Evolutionary conservation across 495 filamentous ascomycete genomes (phyloP).

Genomic region (Paragyromitra xinjiangensis): DNA sequence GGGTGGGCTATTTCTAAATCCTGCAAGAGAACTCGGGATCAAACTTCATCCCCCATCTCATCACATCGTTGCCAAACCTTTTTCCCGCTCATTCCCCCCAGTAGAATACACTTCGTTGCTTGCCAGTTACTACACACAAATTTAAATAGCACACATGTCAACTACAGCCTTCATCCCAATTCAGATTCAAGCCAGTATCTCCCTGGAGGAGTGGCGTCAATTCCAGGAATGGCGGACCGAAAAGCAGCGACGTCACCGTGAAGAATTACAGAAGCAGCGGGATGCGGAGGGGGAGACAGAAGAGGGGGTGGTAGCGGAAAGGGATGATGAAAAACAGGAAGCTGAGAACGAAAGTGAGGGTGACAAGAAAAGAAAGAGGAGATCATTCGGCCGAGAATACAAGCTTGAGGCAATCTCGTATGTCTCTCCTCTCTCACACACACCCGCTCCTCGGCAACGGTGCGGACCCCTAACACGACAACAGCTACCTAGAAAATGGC

Average conservation of each 20-base stretch:
- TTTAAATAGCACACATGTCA: conserved; percentile 39
- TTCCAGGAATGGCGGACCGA: conserved; percentile 50
- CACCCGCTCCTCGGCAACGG: conserved; percentile 26
- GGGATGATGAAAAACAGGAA: conserved; percentile 34
- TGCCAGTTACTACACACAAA: conserved; percentile 25
- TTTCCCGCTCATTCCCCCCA: neutral
- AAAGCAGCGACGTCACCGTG: conserved; percentile 48
- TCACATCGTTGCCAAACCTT: conserved; percentile 20
- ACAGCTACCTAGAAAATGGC: conserved; percentile 52
- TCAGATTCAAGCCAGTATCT: conserved; percentile 49
- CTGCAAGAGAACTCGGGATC: conserved; percentile 46
- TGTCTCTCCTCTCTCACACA: conserved; percentile 28
- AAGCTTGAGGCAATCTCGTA: conserved; percentile 53
- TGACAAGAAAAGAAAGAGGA: conserved; percentile 50
- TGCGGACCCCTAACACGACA: conserved; percentile 18
- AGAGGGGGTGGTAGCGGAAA: conserved; percentile 15
- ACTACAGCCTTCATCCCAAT: conserved; percentile 44
- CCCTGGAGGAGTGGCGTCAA: conserved; percentile 52
- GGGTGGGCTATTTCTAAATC: conserved; percentile 46
- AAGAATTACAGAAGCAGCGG: conserved; percentile 42
- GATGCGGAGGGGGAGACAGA: conserved; percentile 33
- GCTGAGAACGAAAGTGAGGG: conserved; percentile 42
- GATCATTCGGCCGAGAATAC: conserved; percentile 54
- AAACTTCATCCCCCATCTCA: conserved; percentile 40
- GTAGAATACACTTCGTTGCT: conserved; percentile 27